Percentiles rank a stretch among this genome's conserved stretches.
phyloP scores from a whole-genome alignment of 2,329 filamentous ascomycete genomes.

The Microdochium nivale region DNA sequence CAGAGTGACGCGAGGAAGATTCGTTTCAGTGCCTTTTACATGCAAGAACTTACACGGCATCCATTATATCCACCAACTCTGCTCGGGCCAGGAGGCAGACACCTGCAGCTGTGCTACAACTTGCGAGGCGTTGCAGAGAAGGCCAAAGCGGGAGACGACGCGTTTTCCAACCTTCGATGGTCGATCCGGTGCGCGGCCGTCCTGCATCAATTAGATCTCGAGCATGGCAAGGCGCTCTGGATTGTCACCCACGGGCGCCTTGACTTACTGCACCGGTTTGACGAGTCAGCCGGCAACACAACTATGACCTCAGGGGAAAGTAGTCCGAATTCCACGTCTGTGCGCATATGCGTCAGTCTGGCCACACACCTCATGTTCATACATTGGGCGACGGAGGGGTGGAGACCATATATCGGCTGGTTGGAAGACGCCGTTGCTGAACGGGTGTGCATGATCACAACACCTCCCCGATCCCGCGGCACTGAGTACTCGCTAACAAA shows the following conservation, averaged over 20 bases:
- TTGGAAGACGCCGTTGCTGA: conserved; percentile 15
- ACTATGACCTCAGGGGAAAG: too few relatives aligned
- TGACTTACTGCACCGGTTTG: background rate
- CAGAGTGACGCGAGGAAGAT: background rate
- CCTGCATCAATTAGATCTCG: background rate
- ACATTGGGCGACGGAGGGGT: conserved; percentile 25
- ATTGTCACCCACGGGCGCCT: background rate
- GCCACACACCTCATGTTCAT: conserved; percentile 20
- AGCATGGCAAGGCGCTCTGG: background rate
- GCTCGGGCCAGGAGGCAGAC: background rate
- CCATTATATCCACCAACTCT: background rate
- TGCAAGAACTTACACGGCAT: background rate
- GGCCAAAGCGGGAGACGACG: too few relatives aligned
- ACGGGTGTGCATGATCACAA: background rate
- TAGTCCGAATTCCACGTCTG: too few relatives aligned
- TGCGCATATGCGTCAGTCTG: conserved; percentile 15
- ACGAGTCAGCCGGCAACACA: too few relatives aligned
- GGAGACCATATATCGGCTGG: conserved; percentile 25
- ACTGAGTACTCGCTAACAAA: background rate
- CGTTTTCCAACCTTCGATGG: background rate
- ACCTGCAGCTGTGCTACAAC: background rate
- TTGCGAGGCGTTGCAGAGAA: background rate
- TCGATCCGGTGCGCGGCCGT: background rate
- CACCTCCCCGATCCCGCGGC: background rate
- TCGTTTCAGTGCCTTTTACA: background rate